phyloP scores from a whole-genome alignment of 148 eudicot genomes.

The Spergularia bocconei region DNA sequence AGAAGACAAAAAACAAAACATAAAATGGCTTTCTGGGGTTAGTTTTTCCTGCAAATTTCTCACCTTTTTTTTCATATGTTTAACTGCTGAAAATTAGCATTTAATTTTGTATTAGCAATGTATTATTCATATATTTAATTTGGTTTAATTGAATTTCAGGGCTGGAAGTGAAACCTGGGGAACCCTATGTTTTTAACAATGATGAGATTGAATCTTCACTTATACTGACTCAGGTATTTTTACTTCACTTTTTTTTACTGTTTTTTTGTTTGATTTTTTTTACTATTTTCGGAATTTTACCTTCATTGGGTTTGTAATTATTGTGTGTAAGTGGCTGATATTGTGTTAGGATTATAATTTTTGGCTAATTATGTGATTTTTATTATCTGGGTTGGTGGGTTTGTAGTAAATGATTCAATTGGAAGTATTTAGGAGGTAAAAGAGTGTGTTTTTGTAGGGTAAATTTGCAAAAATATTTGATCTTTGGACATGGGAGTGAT shows the following conservation, averaged over 20 bases:
- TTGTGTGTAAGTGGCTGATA: neutral
- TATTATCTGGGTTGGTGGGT: neutral
- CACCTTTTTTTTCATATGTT: neutral
- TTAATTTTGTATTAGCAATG: neutral
- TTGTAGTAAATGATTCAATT: neutral
- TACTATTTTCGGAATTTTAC: neutral
- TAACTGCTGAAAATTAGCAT: neutral
- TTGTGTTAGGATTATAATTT: neutral
- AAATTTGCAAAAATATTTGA: neutral
- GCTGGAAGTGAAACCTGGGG: conserved; percentile 37
- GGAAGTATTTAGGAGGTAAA: neutral
- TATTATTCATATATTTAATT: neutral
- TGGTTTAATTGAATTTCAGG: conserved; percentile 24
- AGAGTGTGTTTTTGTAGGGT: neutral
- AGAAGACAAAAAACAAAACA: neutral
- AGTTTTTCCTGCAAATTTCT: neutral
- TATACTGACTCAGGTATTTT: conserved; percentile 65
- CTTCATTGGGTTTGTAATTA: neutral
- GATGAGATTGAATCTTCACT: conserved; percentile 53
- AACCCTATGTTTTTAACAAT: conserved; percentile 34
- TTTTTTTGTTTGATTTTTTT: neutral
- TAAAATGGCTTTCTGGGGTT: conserved; percentile 44
- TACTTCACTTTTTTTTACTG: neutral
- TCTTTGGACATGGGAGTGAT: neutral
- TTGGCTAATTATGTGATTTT: neutral